Evolutionary conservation across 768 basidiomycete genomes (phyloP).

Genomic region (Botryobasidium botryosum): DNA sequence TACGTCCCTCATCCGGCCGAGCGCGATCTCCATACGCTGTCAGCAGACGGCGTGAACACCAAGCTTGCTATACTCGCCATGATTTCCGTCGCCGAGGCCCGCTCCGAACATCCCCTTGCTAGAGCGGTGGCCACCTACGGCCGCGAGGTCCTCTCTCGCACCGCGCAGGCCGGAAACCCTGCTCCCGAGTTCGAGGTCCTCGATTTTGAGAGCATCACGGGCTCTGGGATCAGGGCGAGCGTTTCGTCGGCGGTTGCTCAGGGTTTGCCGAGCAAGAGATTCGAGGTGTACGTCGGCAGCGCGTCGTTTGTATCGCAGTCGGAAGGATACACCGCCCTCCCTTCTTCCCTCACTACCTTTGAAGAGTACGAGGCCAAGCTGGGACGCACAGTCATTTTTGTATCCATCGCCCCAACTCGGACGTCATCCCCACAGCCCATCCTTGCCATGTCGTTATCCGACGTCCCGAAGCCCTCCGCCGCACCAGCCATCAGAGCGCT

Average conservation of each 20-base stretch:
- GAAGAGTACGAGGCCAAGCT: slow-evolving; percentile 48
- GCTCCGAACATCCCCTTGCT: slow-evolving; percentile 92
- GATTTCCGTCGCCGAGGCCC: slow-evolving; percentile 72
- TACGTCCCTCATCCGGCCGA: slow-evolving; percentile 24
- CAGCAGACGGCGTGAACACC: slow-evolving; percentile 45
- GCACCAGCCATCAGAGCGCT: slow-evolving; percentile 66
- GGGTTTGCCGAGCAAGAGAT: slow-evolving; percentile 17
- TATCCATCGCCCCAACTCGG: slow-evolving; percentile 34
- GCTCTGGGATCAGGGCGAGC: slow-evolving; percentile 67
- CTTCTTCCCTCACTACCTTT: slow-evolving; percentile 43
- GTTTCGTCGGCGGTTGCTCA: slow-evolving; percentile 36
- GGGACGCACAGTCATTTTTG: slow-evolving; percentile 78
- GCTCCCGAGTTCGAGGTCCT: slow-evolving; percentile 41
- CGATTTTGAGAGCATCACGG: slow-evolving; percentile 75
- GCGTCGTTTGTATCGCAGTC: slow-evolving; percentile 48
- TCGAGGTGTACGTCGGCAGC: slow-evolving; percentile 57
- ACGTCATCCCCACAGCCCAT: slow-evolving; percentile 37
- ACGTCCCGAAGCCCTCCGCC: slow-evolving; percentile 75
- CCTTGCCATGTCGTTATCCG: slow-evolving; percentile 71
- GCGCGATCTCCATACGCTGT: slow-evolving; percentile 19
- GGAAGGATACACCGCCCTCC: slow-evolving; percentile 30
- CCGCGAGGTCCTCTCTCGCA: slow-evolving; percentile 36
- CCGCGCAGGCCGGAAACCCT: slow-evolving; percentile 21
- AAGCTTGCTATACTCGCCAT: slow-evolving; percentile 54
- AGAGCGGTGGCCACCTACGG: slow-evolving; percentile 81